Base-by-base conservation (phyloP, 2,329 filamentous ascomycete species). In the Alternaria arbusti region DNA sequence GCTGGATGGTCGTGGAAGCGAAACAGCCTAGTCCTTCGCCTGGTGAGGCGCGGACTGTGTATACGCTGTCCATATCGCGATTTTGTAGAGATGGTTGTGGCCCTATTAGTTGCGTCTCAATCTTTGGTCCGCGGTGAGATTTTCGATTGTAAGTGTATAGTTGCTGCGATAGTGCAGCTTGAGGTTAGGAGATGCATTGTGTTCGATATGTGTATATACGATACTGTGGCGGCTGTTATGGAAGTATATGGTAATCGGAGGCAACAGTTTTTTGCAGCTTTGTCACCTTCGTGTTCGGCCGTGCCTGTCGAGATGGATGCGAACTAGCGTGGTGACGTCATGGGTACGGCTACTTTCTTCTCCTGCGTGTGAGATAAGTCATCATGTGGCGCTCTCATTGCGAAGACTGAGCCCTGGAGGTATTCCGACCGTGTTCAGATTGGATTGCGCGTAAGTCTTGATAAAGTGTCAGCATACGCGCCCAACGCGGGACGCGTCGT, bases 21-120 rank as follows among this genome's bases (percentile, higher is more conserved):
- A 81, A 78, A 13, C 78, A 70, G 26, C 81, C 81, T 20, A 81
- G 67, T 15, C 80, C 81, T 65, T 79, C 78, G 32, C 74, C 72
- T 0, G 74, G 70, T 2, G 76, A 69, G 10, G 66, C 63, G 11
- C 26, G 63, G 46, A 79, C 68, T 6, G 59, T 60, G 50, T 70
- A 71, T 3, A 65, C 15, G 17, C 26, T 46, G 40, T 23, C 26
- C 67, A 70, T 70, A 70, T 67, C 12, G 63, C 10, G 40, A 4
- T 28, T 22, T 52, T 47, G 22, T 32, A 13, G 12, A 25, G 6
- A 40, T 7, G 7, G 22, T 40, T 5, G 13, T 26, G 28, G 28
- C 28, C 1, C n/a, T 28, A 5, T 2, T 55, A 4, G 8, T 1
- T n/a, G 7, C 8, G 2, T 20, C 15, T 58, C 32, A 51, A 26